These are phyloP conservation scores for Fusarium bulbicola DNA, from an alignment of 2,329 filamentous ascomycete species.

Conservation along the genomic window DNA sequence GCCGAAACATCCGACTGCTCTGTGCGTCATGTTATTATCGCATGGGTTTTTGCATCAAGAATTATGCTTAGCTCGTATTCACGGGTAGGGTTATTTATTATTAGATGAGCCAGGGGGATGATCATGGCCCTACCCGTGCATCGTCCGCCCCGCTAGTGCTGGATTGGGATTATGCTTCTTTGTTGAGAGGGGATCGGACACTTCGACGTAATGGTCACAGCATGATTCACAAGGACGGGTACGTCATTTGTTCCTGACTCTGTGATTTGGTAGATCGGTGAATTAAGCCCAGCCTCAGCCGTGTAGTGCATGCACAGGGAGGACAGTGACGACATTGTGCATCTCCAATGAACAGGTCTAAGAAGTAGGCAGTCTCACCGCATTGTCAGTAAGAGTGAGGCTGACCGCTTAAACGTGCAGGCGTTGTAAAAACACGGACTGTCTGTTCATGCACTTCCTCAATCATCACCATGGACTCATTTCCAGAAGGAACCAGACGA, in stretches of 20 bases:
- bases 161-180: not conserved
- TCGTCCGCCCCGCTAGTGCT: not conserved
- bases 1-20: slow-evolving; percentile 2
- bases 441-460: not conserved
- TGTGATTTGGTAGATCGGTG: not conserved
- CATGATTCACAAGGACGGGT: not conserved
- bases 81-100: too few species aligned
- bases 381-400: not conserved
- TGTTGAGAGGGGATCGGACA: not conserved
- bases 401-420: not conserved
- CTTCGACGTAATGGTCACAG: not conserved
- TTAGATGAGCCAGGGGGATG: not conserved
- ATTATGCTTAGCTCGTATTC: slow-evolving; percentile 14
- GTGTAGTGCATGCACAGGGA: not conserved
- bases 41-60: not conserved
- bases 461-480: not conserved
- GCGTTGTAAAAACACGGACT: not conserved
- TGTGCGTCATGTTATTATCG: not conserved
- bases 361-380: not conserved
- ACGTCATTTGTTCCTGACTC: not conserved
- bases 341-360: not conserved
- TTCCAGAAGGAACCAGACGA: not conserved
- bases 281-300: not conserved
- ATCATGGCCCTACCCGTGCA: slow-evolving; percentile 1
- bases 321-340: not conserved